phyloP scores from a whole-genome alignment of 805 yeast genomes.

The Sugiyamaella americana region DNA sequence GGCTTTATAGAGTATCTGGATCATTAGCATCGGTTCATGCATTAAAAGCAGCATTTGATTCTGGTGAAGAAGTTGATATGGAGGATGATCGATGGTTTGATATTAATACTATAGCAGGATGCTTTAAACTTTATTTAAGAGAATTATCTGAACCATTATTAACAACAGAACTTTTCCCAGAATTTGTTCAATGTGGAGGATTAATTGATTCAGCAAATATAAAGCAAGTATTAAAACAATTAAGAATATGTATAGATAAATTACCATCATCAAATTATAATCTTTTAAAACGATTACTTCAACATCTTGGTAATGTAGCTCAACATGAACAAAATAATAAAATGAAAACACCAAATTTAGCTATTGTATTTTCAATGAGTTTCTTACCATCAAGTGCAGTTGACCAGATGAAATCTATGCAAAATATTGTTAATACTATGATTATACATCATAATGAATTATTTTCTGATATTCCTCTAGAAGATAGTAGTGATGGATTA shows the following conservation, averaged over 20 bases:
- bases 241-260: slow-evolving; percentile 32
- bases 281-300: slow-evolving; percentile 57
- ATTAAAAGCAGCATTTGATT: slow-evolving; percentile 49
- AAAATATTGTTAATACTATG: slow-evolving; percentile 44
- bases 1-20: slow-evolving; percentile 74
- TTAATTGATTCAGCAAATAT: not conserved
- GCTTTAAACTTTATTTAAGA: slow-evolving; percentile 75
- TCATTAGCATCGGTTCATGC: slow-evolving; percentile 53
- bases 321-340: slow-evolving; percentile 62
- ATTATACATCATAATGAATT: slow-evolving; percentile 33
- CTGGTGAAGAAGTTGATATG: slow-evolving; percentile 39
- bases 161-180: slow-evolving; percentile 57
- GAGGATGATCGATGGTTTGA: slow-evolving; percentile 63
- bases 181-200: slow-evolving; percentile 37
- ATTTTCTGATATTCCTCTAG: slow-evolving; percentile 20
- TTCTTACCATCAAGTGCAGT: slow-evolving; percentile 35
- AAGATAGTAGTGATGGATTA: not conserved
- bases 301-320: slow-evolving; percentile 66
- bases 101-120: slow-evolving; percentile 80
- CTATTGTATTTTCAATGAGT: slow-evolving; percentile 78
- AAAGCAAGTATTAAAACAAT: slow-evolving; percentile 14
- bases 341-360: slow-evolving; percentile 85
- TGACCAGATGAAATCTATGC: slow-evolving; percentile 46
- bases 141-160: slow-evolving; percentile 83
- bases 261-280: slow-evolving; percentile 65